phyloP scores from a whole-genome alignment of 169 alveolate species.

The Plasmodium relictum region DNA sequence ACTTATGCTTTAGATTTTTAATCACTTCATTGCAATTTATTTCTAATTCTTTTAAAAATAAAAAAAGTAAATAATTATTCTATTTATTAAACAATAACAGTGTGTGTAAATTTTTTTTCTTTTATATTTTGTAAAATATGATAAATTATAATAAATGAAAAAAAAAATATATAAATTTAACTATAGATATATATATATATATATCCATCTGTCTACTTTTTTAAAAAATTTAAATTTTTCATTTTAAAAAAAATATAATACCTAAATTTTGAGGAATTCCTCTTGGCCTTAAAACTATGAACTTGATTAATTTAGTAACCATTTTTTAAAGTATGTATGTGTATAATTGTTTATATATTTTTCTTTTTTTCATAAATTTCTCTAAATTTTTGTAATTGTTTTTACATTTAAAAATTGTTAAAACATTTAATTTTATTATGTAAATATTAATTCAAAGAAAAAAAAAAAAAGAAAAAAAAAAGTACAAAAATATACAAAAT shows the following conservation, averaged over 20 bases:
- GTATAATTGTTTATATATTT: neutral
- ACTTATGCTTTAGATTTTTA: slow-evolving; percentile 29
- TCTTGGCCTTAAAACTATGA: slow-evolving; percentile 54
- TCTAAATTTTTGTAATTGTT: neutral
- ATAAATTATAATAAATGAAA: neutral
- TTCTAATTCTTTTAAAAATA: slow-evolving; percentile 19
- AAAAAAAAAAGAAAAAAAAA: too few species aligned
- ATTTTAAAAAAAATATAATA: neutral
- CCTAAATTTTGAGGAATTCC: slow-evolving; percentile 66
- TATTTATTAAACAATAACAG: neutral
- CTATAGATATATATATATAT: slow-evolving; percentile 5
- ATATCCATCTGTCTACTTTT: slow-evolving; percentile 13
- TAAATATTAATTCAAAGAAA: too few species aligned
- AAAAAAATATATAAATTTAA: neutral
- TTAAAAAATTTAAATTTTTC: neutral
- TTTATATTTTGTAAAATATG: neutral
- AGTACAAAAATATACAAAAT: too few species aligned
- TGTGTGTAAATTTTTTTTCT: neutral
- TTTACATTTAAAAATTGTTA: too few species aligned
- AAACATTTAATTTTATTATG: too few species aligned
- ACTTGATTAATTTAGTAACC: slow-evolving; percentile 24
- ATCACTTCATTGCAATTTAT: slow-evolving; percentile 36
- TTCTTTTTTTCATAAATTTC: neutral
- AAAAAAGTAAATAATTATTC: neutral
- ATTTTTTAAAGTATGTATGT: slow-evolving; percentile 1